These are phyloP conservation scores for Grosmannia huntii DNA, from an alignment of 2,329 filamentous ascomycete species.

Conservation along the genomic window DNA sequence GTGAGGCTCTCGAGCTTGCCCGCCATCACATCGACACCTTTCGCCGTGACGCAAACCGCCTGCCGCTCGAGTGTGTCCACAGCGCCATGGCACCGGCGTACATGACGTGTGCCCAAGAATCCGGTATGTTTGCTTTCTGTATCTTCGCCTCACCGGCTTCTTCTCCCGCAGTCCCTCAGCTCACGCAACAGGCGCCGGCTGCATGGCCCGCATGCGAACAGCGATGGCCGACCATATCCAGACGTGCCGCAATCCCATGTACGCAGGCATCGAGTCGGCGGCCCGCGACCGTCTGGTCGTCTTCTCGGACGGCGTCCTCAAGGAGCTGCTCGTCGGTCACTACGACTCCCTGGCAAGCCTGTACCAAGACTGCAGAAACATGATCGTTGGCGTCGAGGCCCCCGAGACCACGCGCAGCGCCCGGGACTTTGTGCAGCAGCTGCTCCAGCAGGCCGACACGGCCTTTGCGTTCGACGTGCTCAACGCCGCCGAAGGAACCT, in stretches of 20 bases:
- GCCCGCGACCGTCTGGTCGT: constrained; percentile 26
- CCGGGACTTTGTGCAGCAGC: constrained; percentile 3
- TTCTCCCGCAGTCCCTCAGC: not conserved
- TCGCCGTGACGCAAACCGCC: constrained; percentile 40
- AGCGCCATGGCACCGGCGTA: constrained; percentile 34
- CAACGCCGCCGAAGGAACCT: not conserved
- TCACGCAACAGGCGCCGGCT: constrained; percentile 22
- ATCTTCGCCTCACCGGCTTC: not conserved
- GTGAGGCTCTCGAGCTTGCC: not conserved
- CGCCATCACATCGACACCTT: constrained; percentile 13
- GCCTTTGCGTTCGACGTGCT: constrained; percentile 2
- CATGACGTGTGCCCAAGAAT: constrained; percentile 27
- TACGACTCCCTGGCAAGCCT: constrained; percentile 38
- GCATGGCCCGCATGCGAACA: constrained; percentile 37
- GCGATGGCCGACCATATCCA: constrained; percentile 33
- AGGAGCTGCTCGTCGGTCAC: constrained; percentile 33
- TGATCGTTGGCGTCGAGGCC: constrained; percentile 28
- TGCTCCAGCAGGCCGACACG: constrained; percentile 8
- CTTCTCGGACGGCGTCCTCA: constrained; percentile 18
- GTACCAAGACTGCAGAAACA: constrained; percentile 35
- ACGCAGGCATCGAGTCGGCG: constrained; percentile 26
- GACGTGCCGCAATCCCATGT: constrained; percentile 31
- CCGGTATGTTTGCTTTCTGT: not conserved
- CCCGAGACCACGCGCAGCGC: constrained; percentile 7
- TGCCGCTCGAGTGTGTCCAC: constrained; percentile 36